These are phyloP conservation scores for Cinchona pubescens DNA, from an alignment of 257 asterid genomes.

Conservation along the genomic window DNA sequence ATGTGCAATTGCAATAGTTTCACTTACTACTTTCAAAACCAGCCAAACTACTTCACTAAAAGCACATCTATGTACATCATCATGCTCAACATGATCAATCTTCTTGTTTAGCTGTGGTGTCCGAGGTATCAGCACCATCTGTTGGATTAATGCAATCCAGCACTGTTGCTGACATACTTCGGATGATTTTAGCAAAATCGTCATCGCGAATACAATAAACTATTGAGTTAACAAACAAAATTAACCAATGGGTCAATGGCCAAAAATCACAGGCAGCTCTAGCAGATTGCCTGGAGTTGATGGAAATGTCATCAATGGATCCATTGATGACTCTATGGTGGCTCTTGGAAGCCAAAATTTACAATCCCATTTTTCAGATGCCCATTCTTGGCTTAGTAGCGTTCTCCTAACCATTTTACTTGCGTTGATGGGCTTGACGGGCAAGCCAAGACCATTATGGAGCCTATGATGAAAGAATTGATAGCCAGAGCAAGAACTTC, in stretches of 20 bases:
- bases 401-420: constrained; percentile 29
- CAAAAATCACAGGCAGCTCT: constrained; percentile 12
- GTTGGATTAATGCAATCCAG: not conserved
- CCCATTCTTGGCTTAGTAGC: constrained; percentile 30
- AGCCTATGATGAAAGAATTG: constrained; percentile 22
- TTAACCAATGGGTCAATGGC: constrained; percentile 19
- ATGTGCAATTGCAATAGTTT: constrained; percentile 12
- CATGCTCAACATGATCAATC: constrained; percentile 11
- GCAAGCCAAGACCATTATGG: constrained; percentile 14
- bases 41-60: not conserved
- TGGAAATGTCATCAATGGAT: constrained; percentile 35
- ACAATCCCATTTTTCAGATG: constrained; percentile 14
- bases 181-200: constrained; percentile 11
- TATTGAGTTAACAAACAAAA: constrained; percentile 3
- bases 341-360: constrained; percentile 11
- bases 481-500: constrained; percentile 23
- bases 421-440: constrained; percentile 22
- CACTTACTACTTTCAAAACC: not conserved
- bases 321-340: constrained; percentile 27
- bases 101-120: not conserved
- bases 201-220: constrained; percentile 9
- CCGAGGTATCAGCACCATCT: constrained; percentile 11
- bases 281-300: constrained; percentile 27
- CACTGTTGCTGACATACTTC: constrained; percentile 5
- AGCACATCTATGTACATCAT: not conserved